Conservation (phyloP, 371 early-diverging fungal species). For the Mucor plumbeus region DNA sequence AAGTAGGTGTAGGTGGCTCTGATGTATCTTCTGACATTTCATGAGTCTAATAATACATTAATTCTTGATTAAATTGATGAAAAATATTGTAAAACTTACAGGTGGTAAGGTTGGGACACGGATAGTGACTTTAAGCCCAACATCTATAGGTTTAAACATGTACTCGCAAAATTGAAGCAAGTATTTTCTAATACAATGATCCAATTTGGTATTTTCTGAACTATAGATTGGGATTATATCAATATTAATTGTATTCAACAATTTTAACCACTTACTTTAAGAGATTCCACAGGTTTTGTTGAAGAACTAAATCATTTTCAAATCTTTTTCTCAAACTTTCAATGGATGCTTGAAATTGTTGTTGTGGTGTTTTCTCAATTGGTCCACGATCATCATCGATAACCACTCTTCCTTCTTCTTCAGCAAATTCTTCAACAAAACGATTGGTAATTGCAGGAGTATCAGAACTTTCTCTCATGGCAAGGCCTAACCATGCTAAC, state of each 20-base stretch:
- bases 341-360: slow-evolving; percentile 39
- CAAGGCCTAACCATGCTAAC: slow-evolving; percentile 59
- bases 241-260: not conserved
- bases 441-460: slow-evolving; percentile 8
- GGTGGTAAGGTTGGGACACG: slow-evolving; percentile 41
- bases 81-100: slow-evolving; percentile 17
- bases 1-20: slow-evolving; percentile 31
- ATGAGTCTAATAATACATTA: not conserved
- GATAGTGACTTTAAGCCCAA: slow-evolving; percentile 59
- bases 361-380: slow-evolving; percentile 34
- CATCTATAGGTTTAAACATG: slow-evolving; percentile 63
- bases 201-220: slow-evolving; percentile 45
- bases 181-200: slow-evolving; percentile 62
- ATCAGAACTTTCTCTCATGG: slow-evolving; percentile 45
- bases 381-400: slow-evolving; percentile 39
- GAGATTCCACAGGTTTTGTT: slow-evolving; percentile 47
- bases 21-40: slow-evolving; percentile 23
- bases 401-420: slow-evolving; percentile 51
- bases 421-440: slow-evolving; percentile 50
- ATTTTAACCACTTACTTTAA: slow-evolving; percentile 37
- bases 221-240: slow-evolving; percentile 11
- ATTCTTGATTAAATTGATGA: not conserved
- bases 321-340: slow-evolving; percentile 45
- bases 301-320: slow-evolving; percentile 38
- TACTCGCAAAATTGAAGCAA: slow-evolving; percentile 63